Percentiles rank a stretch among this genome's conserved stretches.
These are phyloP conservation scores for Pseudopediastrum boryanum DNA, from an alignment of 139 green algal genomes.

Conservation along the genomic window DNA sequence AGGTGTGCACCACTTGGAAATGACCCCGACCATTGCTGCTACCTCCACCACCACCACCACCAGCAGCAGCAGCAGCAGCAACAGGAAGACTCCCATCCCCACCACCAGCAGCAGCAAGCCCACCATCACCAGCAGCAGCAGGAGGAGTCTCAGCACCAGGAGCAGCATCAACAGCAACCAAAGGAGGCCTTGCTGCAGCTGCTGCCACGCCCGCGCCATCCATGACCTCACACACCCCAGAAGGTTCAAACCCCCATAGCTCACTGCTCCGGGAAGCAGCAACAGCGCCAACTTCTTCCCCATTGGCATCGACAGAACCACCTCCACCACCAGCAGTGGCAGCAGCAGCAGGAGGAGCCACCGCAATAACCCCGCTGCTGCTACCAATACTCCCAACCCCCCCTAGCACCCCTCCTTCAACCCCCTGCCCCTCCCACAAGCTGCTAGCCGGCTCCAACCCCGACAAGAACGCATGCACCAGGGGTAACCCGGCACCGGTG, in stretches of 20 bases:
- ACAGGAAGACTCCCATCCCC: neutral
- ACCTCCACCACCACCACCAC: neutral
- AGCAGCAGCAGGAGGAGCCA: constrained; percentile 2
- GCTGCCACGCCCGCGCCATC: neutral
- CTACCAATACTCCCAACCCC: neutral
- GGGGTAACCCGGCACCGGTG: constrained; percentile 60
- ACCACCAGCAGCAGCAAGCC: neutral
- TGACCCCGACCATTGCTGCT: constrained; percentile 29
- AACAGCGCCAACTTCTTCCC: too few relatives aligned
- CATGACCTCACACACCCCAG: neutral
- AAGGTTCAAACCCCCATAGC: too few relatives aligned
- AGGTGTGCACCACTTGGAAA: constrained; percentile 83
- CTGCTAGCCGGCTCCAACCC: constrained; percentile 44
- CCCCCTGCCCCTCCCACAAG: neutral
- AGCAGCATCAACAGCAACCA: too few relatives aligned
- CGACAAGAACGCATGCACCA: constrained; percentile 78
- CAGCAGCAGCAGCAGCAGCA: constrained; percentile 1
- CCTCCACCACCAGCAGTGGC: neutral
- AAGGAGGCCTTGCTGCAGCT: constrained; percentile 31
- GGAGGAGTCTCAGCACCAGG: neutral
- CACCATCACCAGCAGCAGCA: neutral
- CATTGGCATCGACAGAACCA: neutral
- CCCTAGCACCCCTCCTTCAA: neutral
- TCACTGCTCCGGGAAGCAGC: too few relatives aligned
- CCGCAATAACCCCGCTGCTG: neutral